Evolutionary conservation across 257 asterid genomes (phyloP).

Genomic region (Solanum chilense): DNA sequence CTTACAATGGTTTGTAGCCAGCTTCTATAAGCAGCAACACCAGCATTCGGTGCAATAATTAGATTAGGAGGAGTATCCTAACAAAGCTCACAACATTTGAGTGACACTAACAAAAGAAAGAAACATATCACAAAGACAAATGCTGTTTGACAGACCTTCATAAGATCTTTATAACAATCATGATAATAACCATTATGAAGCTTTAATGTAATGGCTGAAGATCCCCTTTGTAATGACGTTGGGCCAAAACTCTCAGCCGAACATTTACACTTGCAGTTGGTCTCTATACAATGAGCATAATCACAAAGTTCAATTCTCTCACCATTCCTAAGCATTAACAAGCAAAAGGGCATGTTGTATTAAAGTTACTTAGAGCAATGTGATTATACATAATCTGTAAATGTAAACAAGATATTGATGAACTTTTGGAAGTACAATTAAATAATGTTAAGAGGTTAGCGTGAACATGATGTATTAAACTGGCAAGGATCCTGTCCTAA

Average conservation of each 20-base stretch:
- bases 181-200: conserved; percentile 84
- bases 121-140: not conserved
- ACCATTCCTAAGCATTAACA: conserved; percentile 46
- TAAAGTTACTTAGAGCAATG: not conserved
- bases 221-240: not conserved
- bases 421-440: not conserved
- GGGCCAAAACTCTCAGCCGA: conserved; percentile 6
- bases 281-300: conserved; percentile 44
- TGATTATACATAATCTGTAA: not conserved
- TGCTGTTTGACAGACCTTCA: conserved; percentile 34
- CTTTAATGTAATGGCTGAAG: conserved; percentile 33
- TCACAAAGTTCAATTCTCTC: conserved; percentile 42
- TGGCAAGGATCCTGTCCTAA: not conserved
- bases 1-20: conserved; percentile 92
- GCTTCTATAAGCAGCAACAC: conserved; percentile 81
- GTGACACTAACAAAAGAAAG: not conserved
- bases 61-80: conserved; percentile 59
- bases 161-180: conserved; percentile 37
- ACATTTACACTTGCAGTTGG: conserved; percentile 56
- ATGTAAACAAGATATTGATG: not conserved
- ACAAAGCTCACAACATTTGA: not conserved
- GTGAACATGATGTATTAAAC: not conserved
- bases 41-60: conserved; percentile 82
- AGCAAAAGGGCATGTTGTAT: not conserved
- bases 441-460: not conserved